Conservation (phyloP, 2,329 filamentous ascomycete genomes). For the Pseudogymnoascus sp. region DNA sequence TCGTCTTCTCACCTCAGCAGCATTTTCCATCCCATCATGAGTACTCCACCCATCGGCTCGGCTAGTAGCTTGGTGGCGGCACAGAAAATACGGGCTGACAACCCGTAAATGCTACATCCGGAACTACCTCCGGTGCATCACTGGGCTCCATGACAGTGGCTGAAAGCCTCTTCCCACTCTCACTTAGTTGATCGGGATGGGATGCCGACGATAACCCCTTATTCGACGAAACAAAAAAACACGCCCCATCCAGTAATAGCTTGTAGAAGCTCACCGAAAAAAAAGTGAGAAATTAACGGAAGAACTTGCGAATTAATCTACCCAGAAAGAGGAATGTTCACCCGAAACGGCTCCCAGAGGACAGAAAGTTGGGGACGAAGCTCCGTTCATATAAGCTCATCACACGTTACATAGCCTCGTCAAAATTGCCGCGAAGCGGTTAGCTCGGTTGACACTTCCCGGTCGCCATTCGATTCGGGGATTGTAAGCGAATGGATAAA, state of each 20-base stretch:
- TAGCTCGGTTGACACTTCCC: constrained; percentile 2
- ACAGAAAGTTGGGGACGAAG: not conserved
- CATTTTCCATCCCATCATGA: not conserved
- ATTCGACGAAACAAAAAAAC: not conserved
- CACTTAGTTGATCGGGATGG: not conserved
- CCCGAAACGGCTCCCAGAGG: not conserved
- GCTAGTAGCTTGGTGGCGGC: not conserved
- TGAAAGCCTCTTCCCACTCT: not conserved
- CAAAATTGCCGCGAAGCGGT: constrained; percentile 8
- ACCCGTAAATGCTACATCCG: not conserved
- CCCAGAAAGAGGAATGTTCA: not conserved
- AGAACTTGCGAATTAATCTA: not conserved
- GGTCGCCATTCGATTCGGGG: not conserved
- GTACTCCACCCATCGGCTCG: not conserved
- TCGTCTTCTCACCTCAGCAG: not conserved
- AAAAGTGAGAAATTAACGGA: not conserved
- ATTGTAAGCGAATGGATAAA: constrained; percentile 1
- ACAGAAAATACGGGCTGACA: not conserved
- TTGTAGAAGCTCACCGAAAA: not conserved
- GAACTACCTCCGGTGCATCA: not conserved
- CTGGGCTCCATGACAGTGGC: not conserved
- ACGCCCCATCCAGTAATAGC: not conserved
- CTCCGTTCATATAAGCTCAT: constrained; percentile 8
- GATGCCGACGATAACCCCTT: not conserved
- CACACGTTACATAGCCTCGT: constrained; percentile 8